Evolutionary conservation across 192 early-diverging fungal genomes (phyloP), one percentile per base, ranked within the genome.

Genomic region (Coemansia biformis): DNA sequence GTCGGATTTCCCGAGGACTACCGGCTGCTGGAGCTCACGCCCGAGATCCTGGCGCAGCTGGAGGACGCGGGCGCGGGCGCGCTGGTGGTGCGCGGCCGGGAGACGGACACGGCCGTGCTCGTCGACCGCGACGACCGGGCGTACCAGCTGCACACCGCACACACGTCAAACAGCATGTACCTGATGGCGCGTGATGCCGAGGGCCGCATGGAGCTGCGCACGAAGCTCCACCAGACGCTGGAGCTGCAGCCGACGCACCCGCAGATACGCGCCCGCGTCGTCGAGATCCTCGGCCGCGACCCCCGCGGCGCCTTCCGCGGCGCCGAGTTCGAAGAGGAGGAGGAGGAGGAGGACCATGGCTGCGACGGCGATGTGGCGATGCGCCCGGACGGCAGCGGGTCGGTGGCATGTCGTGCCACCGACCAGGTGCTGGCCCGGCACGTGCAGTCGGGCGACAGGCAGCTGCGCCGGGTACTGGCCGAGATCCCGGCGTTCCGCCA

Each of bases 401-500:
- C 21, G 23, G 8, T 14, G 13, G 24, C 17, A 29, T 4, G 24
- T 15, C 37, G 17, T 29, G 56, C 66, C 1, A 55, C 59, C 8
- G 60, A 64, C 36, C 23, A 9, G 0, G 46, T 40, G 33, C 30
- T 75, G 19, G 17, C 14, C 9, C 38, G 43, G 11, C 59, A 75
- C 16, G 72, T 68, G 37, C 51, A 54, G 19, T 46, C 60, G 8
- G 54, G 72, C 14, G 45, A 48, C 23, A 12, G 33, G 26, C 43
- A 32, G 35, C 19, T 63, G 30, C 29, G 36, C 9, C 51, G 58
- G 7, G 65, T 50, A 48, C 42, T 75, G 48, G 65, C 42, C 1
- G 66, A 64, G 0, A 48, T 75, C 2, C 65, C 60, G 22, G 72
- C 72, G n/a, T 63, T 75, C 37, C 46, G 56, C 10, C 59, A 54